These are phyloP conservation scores for Paramecium tetraurelia DNA, from an alignment of 73 alveolate species.

Conservation along the genomic window DNA sequence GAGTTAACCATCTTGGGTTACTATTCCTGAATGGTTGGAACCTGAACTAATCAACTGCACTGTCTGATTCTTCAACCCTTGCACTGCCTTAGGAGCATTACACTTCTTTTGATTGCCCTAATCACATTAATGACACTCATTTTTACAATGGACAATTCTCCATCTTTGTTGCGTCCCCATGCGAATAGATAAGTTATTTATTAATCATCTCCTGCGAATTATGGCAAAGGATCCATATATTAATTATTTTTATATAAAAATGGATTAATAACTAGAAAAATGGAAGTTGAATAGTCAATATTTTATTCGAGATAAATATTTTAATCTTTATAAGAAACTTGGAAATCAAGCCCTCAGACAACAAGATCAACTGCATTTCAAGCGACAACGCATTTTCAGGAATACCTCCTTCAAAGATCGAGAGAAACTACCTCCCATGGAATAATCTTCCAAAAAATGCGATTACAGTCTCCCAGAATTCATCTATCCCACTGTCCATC, in stretches of 20 bases:
- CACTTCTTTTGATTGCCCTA: constrained; percentile 51
- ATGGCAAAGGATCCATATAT: constrained; percentile 17
- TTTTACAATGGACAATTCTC: constrained; percentile 92
- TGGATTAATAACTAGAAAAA: not conserved
- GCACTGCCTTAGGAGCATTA: constrained; percentile 77
- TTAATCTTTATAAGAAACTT: not conserved
- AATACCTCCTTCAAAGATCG: not conserved
- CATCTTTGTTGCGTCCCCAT: constrained; percentile 96
- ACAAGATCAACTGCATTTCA: not conserved
- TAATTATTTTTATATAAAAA: not conserved
- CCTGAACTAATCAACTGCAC: constrained; percentile 84
- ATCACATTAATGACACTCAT: constrained; percentile 44
- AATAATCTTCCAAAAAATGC: not conserved
- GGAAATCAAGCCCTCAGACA: not conserved
- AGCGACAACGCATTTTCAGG: not conserved
- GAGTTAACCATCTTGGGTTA: constrained; percentile 87
- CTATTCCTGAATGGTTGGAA: constrained; percentile 87
- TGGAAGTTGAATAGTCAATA: not conserved
- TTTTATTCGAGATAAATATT: not conserved
- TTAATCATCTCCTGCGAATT: not conserved
- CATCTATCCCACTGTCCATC: not conserved
- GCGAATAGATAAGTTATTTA: constrained; percentile 54
- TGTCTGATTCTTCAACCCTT: constrained; percentile 72
- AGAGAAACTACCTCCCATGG: not conserved
- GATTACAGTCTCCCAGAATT: constrained; percentile 2